Conservation (phyloP, 2,329 filamentous ascomycete genomes). For the Aspergillus cejpii region DNA sequence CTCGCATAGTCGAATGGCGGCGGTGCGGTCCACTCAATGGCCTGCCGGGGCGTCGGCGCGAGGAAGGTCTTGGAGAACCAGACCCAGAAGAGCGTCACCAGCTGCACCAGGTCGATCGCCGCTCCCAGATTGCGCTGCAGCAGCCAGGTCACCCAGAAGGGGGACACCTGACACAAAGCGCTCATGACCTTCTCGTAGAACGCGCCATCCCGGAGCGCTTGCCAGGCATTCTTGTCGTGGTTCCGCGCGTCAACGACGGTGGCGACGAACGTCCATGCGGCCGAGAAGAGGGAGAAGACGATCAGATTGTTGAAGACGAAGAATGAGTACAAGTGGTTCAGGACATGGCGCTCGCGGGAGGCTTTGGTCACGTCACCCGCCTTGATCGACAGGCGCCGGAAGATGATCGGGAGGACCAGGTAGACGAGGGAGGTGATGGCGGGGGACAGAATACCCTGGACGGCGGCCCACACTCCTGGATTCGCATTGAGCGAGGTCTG, state of each 20-base stretch:
- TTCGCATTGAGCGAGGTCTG: conserved; percentile 56
- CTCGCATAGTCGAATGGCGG: conserved; percentile 89
- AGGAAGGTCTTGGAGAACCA: conserved; percentile 80
- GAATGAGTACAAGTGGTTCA: conserved; percentile 85
- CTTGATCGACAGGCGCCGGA: conserved; percentile 74
- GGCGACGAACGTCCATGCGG: conserved; percentile 67
- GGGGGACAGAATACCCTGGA: conserved; percentile 87
- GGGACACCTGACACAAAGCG: conserved; percentile 73
- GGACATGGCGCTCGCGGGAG: conserved; percentile 81
- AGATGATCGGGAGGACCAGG: conserved; percentile 79
- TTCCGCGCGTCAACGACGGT: conserved; percentile 56
- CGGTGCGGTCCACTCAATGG: conserved; percentile 88
- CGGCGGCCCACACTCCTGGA: conserved; percentile 67
- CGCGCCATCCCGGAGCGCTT: conserved; percentile 59
- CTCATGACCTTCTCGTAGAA: conserved; percentile 60
- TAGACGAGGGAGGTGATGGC: conserved; percentile 83
- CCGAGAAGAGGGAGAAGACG: conserved; percentile 86
- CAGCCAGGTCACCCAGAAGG: conserved; percentile 92
- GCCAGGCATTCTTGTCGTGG: conserved; percentile 57
- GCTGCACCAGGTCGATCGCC: conserved; percentile 84
- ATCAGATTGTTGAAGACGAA: conserved; percentile 97
- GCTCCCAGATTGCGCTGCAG: conserved; percentile 89
- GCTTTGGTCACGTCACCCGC: conserved; percentile 90
- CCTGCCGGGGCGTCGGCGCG: conserved; percentile 78
- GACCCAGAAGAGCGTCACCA: conserved; percentile 75